Base-by-base conservation (phyloP, 2,329 filamentous ascomycete genomes). In the Alternaria sp. region DNA sequence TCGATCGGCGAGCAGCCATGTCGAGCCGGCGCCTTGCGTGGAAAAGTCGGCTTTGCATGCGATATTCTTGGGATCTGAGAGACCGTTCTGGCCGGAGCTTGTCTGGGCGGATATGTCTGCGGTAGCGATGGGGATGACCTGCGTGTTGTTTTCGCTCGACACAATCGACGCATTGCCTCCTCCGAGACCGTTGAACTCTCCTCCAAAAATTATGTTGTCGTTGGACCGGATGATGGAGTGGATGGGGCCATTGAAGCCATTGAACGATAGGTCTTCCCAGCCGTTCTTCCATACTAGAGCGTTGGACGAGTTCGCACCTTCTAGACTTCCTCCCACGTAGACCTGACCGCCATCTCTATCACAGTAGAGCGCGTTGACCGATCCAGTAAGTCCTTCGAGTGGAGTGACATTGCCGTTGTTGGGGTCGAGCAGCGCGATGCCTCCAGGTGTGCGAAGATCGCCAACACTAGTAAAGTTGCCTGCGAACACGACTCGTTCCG, bases 381-480 rank as follows among this genome's bases (percentile, higher is more conserved):
- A 90, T 40, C 96, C 96, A 57, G 89, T 88, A 19, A 99, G 84
- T 49, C 94, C 95, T n/a, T 88, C 81, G 43, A 97, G 81, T n/a
- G 93, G 86, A 2, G 88, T 91, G 53, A 97, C 85, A 40, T 86
- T 80, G 47, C 88, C 88, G 5, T 89, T 90, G 67, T 88, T 87
- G 4, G 92, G 88, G 77, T 97, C 88, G 81, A 94, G 93, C 50
- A 96, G 79, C 23, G 94, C 96, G 60, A 96, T 88, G 47, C 92
- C 88, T 45, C 92, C 88, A 57, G 89, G 89, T 3, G 93, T 93
- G 74, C 92, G 83, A 60, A 90, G 86, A 62, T 89, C 89, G 62
- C 90, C 92, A 66, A 99, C 83, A 78, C 93, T 96, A 30, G 96
- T 98, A 78, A 99, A 99, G 82, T 98, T 98, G 51, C 96, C 96